Percentiles rank a stretch among this genome's conserved stretches.
Conservation (phyloP, 371 early-diverging fungal species). For the Mortierella sp. region DNA sequence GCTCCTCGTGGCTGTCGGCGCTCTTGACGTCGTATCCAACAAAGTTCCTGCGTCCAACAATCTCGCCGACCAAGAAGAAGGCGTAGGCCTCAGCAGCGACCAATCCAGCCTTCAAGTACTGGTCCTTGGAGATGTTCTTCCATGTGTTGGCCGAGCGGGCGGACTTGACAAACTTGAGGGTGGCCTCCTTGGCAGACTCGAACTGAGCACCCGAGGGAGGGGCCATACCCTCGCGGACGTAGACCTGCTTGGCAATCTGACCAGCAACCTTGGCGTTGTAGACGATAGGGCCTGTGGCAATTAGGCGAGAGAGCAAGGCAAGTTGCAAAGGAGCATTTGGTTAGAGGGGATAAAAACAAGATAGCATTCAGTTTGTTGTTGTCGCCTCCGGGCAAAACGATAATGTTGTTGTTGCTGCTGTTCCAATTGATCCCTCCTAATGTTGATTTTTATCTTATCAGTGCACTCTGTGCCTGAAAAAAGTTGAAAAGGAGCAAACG, state of each 20-base stretch:
- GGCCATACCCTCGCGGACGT: conserved; percentile 76
- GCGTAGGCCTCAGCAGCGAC: conserved; percentile 76
- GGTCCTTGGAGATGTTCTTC: conserved; percentile 66
- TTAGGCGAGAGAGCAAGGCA: neutral
- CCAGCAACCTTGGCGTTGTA: conserved; percentile 76
- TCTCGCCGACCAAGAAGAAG: conserved; percentile 82
- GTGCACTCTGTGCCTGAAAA: neutral
- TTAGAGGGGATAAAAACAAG: neutral
- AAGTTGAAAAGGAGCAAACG: neutral
- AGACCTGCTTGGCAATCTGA: conserved; percentile 81
- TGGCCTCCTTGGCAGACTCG: conserved; percentile 66
- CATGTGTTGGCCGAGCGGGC: conserved; percentile 60
- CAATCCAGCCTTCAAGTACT: conserved; percentile 65
- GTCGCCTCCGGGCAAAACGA: too few relatives aligned
- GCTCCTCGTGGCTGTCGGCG: conserved; percentile 62
- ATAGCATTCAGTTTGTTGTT: neutral
- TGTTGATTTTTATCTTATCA: neutral
- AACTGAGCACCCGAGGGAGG: conserved; percentile 74
- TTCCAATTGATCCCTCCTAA: neutral
- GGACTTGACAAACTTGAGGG: conserved; percentile 64
- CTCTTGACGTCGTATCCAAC: conserved; percentile 77
- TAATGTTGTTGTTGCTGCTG: neutral
- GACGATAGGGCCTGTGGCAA: conserved; percentile 48
- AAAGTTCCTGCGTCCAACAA: conserved; percentile 80
- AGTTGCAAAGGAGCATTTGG: neutral